phyloP scores from a whole-genome alignment of 1,284 basidiomycete genomes.

The Trichosporon asahii region DNA sequence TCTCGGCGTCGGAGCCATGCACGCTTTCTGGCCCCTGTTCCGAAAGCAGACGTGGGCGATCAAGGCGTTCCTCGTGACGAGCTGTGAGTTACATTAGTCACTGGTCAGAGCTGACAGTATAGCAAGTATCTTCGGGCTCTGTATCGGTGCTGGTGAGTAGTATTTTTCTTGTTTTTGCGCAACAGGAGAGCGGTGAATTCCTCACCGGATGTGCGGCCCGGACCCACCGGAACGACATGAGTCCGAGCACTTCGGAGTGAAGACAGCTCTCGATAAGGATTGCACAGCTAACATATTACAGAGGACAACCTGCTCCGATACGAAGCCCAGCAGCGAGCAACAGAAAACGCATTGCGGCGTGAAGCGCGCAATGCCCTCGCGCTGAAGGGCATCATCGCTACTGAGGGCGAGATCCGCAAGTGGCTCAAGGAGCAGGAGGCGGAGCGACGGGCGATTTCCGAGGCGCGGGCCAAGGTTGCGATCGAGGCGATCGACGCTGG shows the following conservation, averaged over 20 bases:
- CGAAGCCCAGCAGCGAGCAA: conserved; percentile 62
- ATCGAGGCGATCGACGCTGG: conserved; percentile 15
- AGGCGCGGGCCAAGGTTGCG: conserved; percentile 19
- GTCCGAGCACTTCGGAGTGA: not conserved
- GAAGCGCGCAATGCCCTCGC: conserved; percentile 72
- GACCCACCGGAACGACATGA: not conserved
- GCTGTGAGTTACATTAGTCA: conserved; percentile 26
- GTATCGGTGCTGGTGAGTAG: conserved; percentile 59
- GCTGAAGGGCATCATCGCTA: conserved; percentile 63
- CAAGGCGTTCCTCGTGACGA: conserved; percentile 62
- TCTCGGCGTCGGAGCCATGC: conserved; percentile 63
- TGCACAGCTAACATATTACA: conserved; percentile 33
- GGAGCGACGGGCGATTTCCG: conserved; percentile 17
- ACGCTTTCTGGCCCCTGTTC: conserved; percentile 73
- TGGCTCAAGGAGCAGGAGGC: conserved; percentile 62
- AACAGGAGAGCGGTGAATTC: too few species aligned
- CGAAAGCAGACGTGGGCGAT: conserved; percentile 74
- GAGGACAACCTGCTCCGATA: conserved; percentile 70
- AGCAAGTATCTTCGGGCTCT: conserved; percentile 66
- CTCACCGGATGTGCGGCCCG: too few species aligned
- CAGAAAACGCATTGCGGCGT: conserved; percentile 66
- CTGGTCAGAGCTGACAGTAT: conserved; percentile 13
- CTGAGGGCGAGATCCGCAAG: conserved; percentile 74
- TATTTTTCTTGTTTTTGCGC: not conserved
- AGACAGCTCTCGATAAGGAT: not conserved